phyloP scores from a whole-genome alignment of 2,329 filamentous ascomycete species.

The Dryadomyces sulphureus region DNA sequence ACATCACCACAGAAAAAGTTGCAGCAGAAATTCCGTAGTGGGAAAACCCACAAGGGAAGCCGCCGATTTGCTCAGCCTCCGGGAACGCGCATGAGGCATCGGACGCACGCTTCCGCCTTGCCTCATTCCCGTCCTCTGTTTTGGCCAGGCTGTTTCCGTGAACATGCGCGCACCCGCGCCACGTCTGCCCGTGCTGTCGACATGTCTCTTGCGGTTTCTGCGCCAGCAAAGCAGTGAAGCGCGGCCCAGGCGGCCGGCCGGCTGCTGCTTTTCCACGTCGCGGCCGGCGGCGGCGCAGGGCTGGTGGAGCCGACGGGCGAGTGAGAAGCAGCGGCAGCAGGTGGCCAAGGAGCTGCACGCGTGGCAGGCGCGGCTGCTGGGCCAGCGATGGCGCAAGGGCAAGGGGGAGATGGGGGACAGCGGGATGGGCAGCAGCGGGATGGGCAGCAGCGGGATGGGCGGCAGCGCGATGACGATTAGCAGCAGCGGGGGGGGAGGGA shows the following conservation, averaged over 20 bases:
- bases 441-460: neutral
- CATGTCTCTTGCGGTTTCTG: conserved; percentile 54
- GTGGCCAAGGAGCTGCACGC: conserved; percentile 1
- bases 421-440: neutral
- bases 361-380: neutral
- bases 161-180: conserved; percentile 24
- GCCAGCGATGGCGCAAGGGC: neutral
- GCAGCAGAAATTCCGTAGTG: no score
- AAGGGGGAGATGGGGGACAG: neutral
- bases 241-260: no score
- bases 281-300: neutral
- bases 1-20: no score
- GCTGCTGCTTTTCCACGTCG: conserved; percentile 8
- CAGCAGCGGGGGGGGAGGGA: neutral
- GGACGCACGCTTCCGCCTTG: no score
- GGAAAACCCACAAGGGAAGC: no score
- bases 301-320: conserved; percentile 1
- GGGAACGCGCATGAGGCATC: no score
- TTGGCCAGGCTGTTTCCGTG: neutral
- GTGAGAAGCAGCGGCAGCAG: neutral
- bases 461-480: neutral
- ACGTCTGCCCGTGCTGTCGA: conserved; percentile 33
- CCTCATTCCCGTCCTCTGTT: no score
- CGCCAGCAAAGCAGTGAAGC: conserved; percentile 39
- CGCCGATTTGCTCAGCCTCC: no score